Evolutionary conservation across 1,139 yeast genomes (phyloP), one percentile per base, ranked within the genome.

Genomic region (Scheffersomyces quercinus): DNA sequence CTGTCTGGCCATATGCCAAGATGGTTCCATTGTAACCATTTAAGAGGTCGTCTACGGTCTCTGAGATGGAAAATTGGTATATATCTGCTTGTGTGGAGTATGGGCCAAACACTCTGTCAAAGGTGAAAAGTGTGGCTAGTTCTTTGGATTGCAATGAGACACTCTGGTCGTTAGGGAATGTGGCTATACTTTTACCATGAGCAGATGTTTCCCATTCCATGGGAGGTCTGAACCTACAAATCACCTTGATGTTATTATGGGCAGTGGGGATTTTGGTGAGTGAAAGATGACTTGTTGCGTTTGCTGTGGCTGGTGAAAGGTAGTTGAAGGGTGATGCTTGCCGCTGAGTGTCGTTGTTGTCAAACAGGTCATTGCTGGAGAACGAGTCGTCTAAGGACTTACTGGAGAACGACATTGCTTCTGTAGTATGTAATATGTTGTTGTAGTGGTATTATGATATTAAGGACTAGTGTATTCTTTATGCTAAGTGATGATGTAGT

Each of bases 1-100:
- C 95, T 0, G 95, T 85, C 59, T 88, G 96, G 6, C 97, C 97
- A 62, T 88, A 90, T 1, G 96, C 91, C 37, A 90, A 67, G 0
- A 90, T 84, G 0, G 96, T 83, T 15, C 95, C 93, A 61, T 90
- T 88, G 59, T 86, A 88, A 0, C 97, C 97, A 35, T 77, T 73
- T 49, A 88, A 74, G 33, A 88, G 71, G 52, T 85, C 93, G 38
- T 82, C 84, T 3, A 84, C 84, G 3, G 81, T 81, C 36, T 74
- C 79, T 37, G 67, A 60, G 12, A 85, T 75, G 2, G 88, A 77
- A 56, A 75, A 80, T 8, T 82, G 75, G 58, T 83, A 88, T 3
- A 90, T 67, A 9, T 83, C 83, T n/a, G 58, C 52, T 56, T 86
- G 96, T 1, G 74, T 55, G 3, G 82, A 51, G 1, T 60, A 58